Base-by-base conservation (phyloP, 2,329 filamentous ascomycete species). In the Ciborinia camelliae region DNA sequence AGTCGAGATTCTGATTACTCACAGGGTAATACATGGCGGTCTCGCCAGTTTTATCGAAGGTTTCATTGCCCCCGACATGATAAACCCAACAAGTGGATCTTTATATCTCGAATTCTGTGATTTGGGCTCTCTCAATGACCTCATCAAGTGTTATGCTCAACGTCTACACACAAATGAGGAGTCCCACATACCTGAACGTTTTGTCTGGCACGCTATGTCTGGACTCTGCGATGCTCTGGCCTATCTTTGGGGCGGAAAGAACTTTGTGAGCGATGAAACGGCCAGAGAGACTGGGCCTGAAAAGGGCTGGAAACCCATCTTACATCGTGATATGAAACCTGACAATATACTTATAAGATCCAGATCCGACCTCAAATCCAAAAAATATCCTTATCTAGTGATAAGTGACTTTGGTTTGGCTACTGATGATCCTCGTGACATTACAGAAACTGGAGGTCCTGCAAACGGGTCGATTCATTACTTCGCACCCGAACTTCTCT, bases 41-140 rank as follows among this genome's bases (percentile, higher is more conserved):
- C 43, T 73, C 2, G 68, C 69, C 0, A 63, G 64, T n/a, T 72
- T 69, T 30, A 67, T 61, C 4, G 64, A 66, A 9, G 69, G 62
- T 2, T 74, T 72, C 47, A 67, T 72, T 32, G 62, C 47, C 12
- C 51, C 51, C 1, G 26, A 50, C 20, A 15, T 39, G 35, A 30
- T 41, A 9, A 23, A 63, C 26, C 18, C 61, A 48, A 23, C n/a
- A 45, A 37, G 54, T 6, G 68, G 67, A 39, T 73, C 72, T 0
- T 45, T 73, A 5, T 73, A 70, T 23, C 67, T 74, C 30, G 72
- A 74, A 30, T 73, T 73, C 32, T 74, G 72, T 32, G 71, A 74
- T 39, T 62, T 68, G 53, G 72, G 72, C 14, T 71, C 69, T 8
- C 47, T 74, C 41, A 59, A 67, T 3, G 68, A 70, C 32, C 39